Percentiles rank a stretch among this genome's conserved stretches.
Conservation (phyloP, 345 rosid species). For the Eucalyptus microcorys region DNA sequence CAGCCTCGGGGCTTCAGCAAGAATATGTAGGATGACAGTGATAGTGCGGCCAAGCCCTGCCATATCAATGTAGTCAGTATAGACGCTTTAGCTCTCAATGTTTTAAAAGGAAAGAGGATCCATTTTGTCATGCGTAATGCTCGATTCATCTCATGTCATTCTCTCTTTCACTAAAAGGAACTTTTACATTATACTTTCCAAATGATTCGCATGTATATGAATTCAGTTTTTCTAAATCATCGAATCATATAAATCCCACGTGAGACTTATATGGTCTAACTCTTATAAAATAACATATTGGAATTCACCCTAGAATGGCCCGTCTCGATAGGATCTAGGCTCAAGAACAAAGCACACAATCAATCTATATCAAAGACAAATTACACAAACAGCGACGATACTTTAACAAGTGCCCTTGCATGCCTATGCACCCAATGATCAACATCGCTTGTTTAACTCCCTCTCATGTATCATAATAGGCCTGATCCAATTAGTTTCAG, state of each 20-base stretch:
- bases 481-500: neutral
- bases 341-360: neutral
- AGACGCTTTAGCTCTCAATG: neutral
- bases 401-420: neutral
- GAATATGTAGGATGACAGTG: slow-evolving; percentile 41
- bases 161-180: neutral
- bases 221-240: neutral
- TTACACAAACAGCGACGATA: neutral
- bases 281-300: neutral
- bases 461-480: neutral
- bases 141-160: too few relatives aligned
- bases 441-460: neutral
- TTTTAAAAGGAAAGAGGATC: neutral
- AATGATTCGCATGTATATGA: neutral
- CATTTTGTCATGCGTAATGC: neutral
- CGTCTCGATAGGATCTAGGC: neutral
- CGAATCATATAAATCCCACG: neutral
- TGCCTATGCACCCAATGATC: neutral
- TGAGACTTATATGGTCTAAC: neutral
- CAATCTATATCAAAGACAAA: neutral
- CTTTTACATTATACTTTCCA: neutral
- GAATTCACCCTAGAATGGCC: neutral
- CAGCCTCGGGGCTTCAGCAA: slow-evolving; percentile 71
- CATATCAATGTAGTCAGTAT: neutral
- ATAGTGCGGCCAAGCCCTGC: slow-evolving; percentile 66